A percentile compares a stretch with the other conserved stretches of the same genome.
These are phyloP conservation scores for Tulasnella sp. DNA, from an alignment of 768 basidiomycete genomes.

Conservation along the genomic window DNA sequence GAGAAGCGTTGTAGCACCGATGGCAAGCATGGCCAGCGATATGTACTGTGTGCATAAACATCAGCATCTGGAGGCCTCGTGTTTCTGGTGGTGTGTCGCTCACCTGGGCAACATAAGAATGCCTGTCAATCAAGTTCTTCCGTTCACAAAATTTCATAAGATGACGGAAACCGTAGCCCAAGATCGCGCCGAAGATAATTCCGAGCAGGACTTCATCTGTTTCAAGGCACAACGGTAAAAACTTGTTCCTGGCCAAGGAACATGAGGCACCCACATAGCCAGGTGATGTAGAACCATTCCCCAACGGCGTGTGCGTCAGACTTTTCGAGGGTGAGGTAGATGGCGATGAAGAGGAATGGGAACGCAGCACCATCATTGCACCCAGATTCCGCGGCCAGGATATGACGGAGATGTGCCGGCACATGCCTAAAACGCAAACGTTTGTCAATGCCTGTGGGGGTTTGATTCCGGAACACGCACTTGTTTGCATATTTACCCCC, in stretches of 20 bases:
- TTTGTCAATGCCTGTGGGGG: too few species aligned
- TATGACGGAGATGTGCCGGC: constrained; percentile 59
- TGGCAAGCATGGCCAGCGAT: constrained; percentile 68
- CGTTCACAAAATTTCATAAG: constrained; percentile 88
- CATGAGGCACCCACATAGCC: constrained; percentile 54
- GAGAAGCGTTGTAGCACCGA: constrained; percentile 71
- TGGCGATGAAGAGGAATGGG: constrained; percentile 80
- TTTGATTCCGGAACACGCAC: too few species aligned
- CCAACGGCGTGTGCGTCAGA: constrained; percentile 50
- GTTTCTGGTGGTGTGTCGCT: constrained; percentile 19
- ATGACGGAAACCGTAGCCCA: constrained; percentile 73
- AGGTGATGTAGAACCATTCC: constrained; percentile 79
- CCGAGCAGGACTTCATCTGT: constrained; percentile 71
- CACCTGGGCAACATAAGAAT: constrained; percentile 81
- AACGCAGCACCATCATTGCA: constrained; percentile 97
- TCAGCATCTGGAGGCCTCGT: background rate
- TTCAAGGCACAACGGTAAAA: background rate
- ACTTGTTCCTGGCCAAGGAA: constrained; percentile 12
- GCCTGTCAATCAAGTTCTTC: constrained; percentile 78
- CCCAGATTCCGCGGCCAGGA: constrained; percentile 33
- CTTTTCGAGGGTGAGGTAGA: constrained; percentile 69
- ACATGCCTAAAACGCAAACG: constrained; percentile 18
- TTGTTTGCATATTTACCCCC: constrained; percentile 98
- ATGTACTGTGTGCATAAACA: constrained; percentile 41
- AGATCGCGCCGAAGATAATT: constrained; percentile 52